Evolutionary conservation across 192 early-diverging fungal genomes (phyloP).

Genomic region (Backusella circina): DNA sequence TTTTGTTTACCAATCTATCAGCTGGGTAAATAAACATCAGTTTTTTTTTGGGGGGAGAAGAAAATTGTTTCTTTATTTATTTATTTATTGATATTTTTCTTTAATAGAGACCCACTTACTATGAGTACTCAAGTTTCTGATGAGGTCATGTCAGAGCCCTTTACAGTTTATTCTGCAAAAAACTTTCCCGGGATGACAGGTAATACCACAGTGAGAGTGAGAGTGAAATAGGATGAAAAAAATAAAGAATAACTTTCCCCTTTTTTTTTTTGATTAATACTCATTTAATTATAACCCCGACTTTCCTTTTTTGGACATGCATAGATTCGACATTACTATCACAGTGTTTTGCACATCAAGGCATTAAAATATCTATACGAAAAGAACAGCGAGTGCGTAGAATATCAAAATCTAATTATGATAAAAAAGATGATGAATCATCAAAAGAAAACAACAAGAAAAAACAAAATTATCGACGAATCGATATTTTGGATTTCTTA

Average conservation of each 20-base stretch:
- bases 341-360: constrained; percentile 19
- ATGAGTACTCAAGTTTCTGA: constrained; percentile 18
- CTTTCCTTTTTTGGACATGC: not conserved
- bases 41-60: not conserved
- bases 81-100: not conserved
- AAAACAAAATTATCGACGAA: constrained; percentile 3
- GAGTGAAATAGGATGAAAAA: too few relatives aligned
- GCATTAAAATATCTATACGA: constrained; percentile 19
- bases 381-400: constrained; percentile 1
- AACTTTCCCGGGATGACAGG: constrained; percentile 40
- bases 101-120: constrained; percentile 16
- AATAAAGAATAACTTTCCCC: not conserved
- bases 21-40: constrained; percentile 20
- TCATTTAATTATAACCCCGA: not conserved
- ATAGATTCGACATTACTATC: constrained; percentile 10
- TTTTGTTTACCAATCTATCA: constrained; percentile 59
- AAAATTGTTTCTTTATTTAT: not conserved
- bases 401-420: not conserved
- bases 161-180: constrained; percentile 35
- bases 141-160: constrained; percentile 18
- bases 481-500: constrained; percentile 4
- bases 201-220: not conserved
- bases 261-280: not conserved
- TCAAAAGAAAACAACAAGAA: not conserved
- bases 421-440: not conserved